Base-by-base conservation (phyloP, 805 yeast species). In the Starmerella stigmatis region DNA sequence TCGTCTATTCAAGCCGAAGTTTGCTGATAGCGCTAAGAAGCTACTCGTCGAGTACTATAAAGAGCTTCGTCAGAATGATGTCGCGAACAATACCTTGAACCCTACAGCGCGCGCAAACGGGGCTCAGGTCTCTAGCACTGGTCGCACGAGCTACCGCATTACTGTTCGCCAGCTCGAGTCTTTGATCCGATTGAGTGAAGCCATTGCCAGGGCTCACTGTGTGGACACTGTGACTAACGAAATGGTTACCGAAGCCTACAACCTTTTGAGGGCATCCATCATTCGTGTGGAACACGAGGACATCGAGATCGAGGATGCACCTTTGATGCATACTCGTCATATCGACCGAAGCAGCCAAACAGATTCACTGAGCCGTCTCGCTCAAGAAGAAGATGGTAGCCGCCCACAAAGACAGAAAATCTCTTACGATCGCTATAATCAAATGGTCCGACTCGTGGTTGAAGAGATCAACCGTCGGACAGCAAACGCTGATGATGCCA, bases 171-270 rank as follows among this genome's bases (percentile, higher is more conserved):
- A 92, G 62, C 72, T 92, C 58, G 98, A 89, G 66, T 52, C 56
- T 6, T 39, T 52, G 20, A 81, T 92, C 54, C 75, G 98, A 60
- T 71, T 92, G 48, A 79, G 92, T 3, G 98, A 92, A 62, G 97
- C 96, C 1, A 88, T 92, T 64, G 97, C 98, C 1, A 74, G 95
- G 54, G 96, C 97, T 22, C 92, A 89, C 64, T 88, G 97, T 65
- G 83, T 88, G 16, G 92, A 84, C 52, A 86, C 78, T 51, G 80
- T 86, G 44, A 78, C 89, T 0, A 84, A 89, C 7, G 72, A 73
- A 28, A 84, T 86, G 62, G 97, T 89, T 36, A 81, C 88, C 3
- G 97, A 92, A 61, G 98, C 98, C 0, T 86, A 82, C 62, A 89
- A 82, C 57, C 68, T 92, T 51, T 70, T 92, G 56, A 77, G 92